These are phyloP conservation scores for Trypanosoma theileri DNA, from an alignment of 208 protist genomes.

Conservation along the genomic window DNA sequence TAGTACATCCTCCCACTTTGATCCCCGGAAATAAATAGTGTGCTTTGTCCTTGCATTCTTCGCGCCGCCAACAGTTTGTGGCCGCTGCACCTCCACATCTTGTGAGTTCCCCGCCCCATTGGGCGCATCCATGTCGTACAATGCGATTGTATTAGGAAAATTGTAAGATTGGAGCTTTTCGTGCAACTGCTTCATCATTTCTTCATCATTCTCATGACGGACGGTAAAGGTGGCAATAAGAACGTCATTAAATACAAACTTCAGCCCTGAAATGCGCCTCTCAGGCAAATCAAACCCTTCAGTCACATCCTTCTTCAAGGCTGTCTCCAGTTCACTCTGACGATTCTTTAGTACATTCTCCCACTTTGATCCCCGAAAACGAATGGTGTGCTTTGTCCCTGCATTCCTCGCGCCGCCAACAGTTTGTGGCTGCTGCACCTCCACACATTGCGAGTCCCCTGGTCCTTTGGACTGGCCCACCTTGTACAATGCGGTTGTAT, in stretches of 20 bases:
- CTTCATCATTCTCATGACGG: slow-evolving; percentile 24
- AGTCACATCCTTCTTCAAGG: slow-evolving; percentile 43
- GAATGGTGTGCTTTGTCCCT: slow-evolving; percentile 48
- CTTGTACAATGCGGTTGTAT: slow-evolving; percentile 40
- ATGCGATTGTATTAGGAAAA: slow-evolving; percentile 38
- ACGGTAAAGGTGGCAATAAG: slow-evolving; percentile 5
- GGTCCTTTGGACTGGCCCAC: too few relatives aligned
- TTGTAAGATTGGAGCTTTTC: slow-evolving; percentile 33
- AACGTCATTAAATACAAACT: slow-evolving; percentile 29
- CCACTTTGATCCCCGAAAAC: slow-evolving; percentile 54
- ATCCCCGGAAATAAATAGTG: slow-evolving; percentile 54
- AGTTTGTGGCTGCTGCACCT: background rate
- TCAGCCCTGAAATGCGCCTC: slow-evolving; percentile 33
- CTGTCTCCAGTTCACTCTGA: slow-evolving; percentile 22
- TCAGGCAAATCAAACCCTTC: slow-evolving; percentile 29
- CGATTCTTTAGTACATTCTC: slow-evolving; percentile 30
- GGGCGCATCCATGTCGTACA: slow-evolving; percentile 43
- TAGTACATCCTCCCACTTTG: slow-evolving; percentile 42
- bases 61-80: background rate
- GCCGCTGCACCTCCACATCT: too few relatives aligned
- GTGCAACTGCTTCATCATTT: slow-evolving; percentile 37
- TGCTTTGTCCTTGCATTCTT: slow-evolving; percentile 37
- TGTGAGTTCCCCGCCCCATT: background rate
- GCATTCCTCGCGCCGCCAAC: background rate
- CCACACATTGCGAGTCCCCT: too few relatives aligned